phyloP scores from a whole-genome alignment of 2,329 filamentous ascomycete genomes.

The Trichoderma sp. region DNA sequence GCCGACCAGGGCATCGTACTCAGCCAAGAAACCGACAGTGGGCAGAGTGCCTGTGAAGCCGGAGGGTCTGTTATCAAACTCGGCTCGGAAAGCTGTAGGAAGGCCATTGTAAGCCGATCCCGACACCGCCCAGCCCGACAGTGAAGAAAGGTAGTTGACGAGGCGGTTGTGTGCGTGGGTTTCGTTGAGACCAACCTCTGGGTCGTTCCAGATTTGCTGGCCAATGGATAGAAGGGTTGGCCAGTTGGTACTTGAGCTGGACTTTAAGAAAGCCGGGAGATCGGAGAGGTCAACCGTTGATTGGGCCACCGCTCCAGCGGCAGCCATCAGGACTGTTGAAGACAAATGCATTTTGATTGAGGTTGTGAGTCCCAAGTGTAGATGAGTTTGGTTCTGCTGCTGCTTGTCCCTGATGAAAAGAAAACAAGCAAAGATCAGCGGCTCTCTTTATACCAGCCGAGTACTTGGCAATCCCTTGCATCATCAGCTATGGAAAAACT shows the following conservation, averaged over 20 bases:
- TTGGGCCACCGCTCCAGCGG: conserved; percentile 11
- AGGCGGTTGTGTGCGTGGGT: conserved; percentile 27
- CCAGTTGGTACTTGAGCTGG: conserved; percentile 18
- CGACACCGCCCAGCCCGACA: conserved; percentile 24
- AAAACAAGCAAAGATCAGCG: neutral
- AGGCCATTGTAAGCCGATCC: conserved; percentile 23
- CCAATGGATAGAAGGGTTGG: conserved; percentile 26
- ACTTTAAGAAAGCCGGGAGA: conserved; percentile 18
- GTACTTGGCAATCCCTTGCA: neutral
- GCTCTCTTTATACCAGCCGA: neutral
- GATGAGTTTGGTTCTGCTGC: neutral
- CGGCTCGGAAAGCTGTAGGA: conserved; percentile 25
- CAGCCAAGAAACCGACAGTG: conserved; percentile 26
- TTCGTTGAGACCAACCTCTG: conserved; percentile 27
- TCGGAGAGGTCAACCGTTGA: neutral
- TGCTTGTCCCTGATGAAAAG: neutral
- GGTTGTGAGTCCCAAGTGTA: neutral
- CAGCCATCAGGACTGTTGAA: conserved; percentile 16
- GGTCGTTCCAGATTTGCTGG: conserved; percentile 26
- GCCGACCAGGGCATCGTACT: conserved; percentile 28
- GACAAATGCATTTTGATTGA: conserved; percentile 10
- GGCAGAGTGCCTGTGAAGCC: conserved; percentile 19
- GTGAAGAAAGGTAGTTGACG: conserved; percentile 26
- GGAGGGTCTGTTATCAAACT: conserved; percentile 24
- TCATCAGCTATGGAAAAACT: neutral